These are phyloP conservation scores for Phytophthora colocasiae DNA, from an alignment of 352 stramenopile species.

Conservation along the genomic window DNA sequence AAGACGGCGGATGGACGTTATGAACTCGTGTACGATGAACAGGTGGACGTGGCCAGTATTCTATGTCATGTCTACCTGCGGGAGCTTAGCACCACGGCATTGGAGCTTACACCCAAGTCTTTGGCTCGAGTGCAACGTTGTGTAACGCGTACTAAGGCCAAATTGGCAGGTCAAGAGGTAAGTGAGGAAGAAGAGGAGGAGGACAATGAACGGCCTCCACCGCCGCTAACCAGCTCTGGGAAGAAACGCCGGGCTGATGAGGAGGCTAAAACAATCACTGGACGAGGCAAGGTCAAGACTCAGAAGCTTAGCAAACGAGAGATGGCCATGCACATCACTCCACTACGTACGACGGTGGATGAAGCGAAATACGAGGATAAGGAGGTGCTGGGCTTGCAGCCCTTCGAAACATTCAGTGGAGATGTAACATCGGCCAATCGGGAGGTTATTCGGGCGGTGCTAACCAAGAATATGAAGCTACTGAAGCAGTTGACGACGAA, in stretches of 20 bases:
- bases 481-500: slow-evolving; percentile 70
- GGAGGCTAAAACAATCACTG: not conserved
- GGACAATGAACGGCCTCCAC: slow-evolving; percentile 67
- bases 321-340: slow-evolving; percentile 51
- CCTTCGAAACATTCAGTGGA: slow-evolving; percentile 43
- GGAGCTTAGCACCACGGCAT: slow-evolving; percentile 42
- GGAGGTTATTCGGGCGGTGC: slow-evolving; percentile 73
- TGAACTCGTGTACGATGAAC: slow-evolving; percentile 65
- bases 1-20: slow-evolving; percentile 42
- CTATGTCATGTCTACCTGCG: slow-evolving; percentile 74
- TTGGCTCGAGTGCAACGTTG: slow-evolving; percentile 57
- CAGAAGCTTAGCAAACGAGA: slow-evolving; percentile 54
- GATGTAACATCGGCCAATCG: slow-evolving; percentile 62
- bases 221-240: slow-evolving; percentile 16
- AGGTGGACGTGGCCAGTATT: slow-evolving; percentile 69
- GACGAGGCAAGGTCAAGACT: slow-evolving; percentile 1
- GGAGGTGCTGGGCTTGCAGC: slow-evolving; percentile 61
- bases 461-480: slow-evolving; percentile 77
- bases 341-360: slow-evolving; percentile 55
- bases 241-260: slow-evolving; percentile 21
- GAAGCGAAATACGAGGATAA: slow-evolving; percentile 62
- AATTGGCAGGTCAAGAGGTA: slow-evolving; percentile 26
- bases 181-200: slow-evolving; percentile 27
- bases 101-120: slow-evolving; percentile 76
- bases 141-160: slow-evolving; percentile 43